Evolutionary conservation across 2,329 filamentous ascomycete genomes (phyloP), one percentile per base, ranked within the genome.

Genomic region (Diaporthe nobilis): DNA sequence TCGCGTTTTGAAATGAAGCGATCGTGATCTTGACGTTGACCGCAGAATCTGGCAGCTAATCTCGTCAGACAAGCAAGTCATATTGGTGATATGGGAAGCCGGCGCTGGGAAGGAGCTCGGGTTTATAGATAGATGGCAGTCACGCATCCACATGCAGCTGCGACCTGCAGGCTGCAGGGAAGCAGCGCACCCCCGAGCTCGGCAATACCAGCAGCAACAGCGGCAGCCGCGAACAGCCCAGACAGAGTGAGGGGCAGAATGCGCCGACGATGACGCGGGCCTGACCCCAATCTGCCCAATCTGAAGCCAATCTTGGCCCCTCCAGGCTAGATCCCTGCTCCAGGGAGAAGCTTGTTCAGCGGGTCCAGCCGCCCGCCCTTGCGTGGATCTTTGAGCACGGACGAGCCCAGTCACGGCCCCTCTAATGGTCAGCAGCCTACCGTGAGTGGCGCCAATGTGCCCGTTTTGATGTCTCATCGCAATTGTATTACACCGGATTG

Each of bases 351-450:
- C 49, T 65, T 73, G 61, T 68, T 72, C n/a, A 70, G 75, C 75
- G 75, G 75, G 73, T 42, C 73, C 61, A 13, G 15, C 75, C 60
- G 28, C 53, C 15, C 22, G 31, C 10, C 57, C 37, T 31, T 49
- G 58, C 71, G 25, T 49, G 39, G 9, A 34, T 63, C 34, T 20
- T 3, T 17, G 37, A 34, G 70, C 55, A 22, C 28, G 20, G 55
- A 37, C 55, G 12, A 53, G 42, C 47, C 75, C 67, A 77, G 74
- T 74, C 61, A 77, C 25, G 51, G 42, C 25, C 53, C 31, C 68
- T 57, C 58, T 37, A 77, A 77, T 77, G 68, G 75, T 77, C 75
- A 77, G 75, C 75, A 75, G 72, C 44, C 22, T 6, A 9, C n/a
- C 47, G 17, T 42, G 12, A 13, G 20, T 10, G 55, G 42, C 39